Evolutionary conservation across 2,329 filamentous ascomycete species (phyloP).

Genomic region (Pyricularia grisea): DNA sequence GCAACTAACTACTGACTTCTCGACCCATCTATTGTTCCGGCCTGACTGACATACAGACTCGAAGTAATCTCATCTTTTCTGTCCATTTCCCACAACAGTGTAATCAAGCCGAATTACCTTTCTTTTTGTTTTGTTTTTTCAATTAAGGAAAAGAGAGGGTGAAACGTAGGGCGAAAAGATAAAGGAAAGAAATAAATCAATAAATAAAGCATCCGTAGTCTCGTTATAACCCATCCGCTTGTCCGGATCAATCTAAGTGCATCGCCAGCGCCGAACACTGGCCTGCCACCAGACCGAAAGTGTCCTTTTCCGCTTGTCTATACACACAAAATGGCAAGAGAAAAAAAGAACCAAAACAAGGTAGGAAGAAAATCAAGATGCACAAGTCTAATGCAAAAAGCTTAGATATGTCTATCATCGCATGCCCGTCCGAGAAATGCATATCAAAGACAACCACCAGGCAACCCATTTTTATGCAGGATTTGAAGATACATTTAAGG

Average conservation of each 20-base stretch:
- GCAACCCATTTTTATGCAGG: conserved; percentile 26
- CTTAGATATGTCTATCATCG: conserved; percentile 22
- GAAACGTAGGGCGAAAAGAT: background rate
- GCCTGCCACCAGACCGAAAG: background rate
- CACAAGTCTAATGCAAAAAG: conserved; percentile 20
- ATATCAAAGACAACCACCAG: conserved; percentile 23
- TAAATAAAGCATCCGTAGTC: background rate
- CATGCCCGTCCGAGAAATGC: conserved; percentile 21
- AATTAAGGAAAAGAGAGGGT: background rate
- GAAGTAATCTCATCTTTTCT: background rate
- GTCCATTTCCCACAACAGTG: background rate
- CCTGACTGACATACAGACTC: too few relatives aligned
- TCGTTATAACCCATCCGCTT: background rate
- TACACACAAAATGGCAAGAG: conserved; percentile 8
- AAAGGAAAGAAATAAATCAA: too few relatives aligned
- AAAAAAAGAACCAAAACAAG: conserved; percentile 9
- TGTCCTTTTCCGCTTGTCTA: conserved; percentile 1
- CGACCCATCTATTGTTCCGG: too few relatives aligned
- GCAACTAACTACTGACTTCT: too few relatives aligned
- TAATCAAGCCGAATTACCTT: background rate
- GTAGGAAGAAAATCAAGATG: background rate
- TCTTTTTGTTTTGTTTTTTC: too few relatives aligned
- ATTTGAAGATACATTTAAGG: conserved; percentile 20
- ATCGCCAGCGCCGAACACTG: background rate
- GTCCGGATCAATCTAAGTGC: background rate